These are phyloP conservation scores for Serendipita sp. DNA, from an alignment of 768 basidiomycete genomes.

Conservation along the genomic window DNA sequence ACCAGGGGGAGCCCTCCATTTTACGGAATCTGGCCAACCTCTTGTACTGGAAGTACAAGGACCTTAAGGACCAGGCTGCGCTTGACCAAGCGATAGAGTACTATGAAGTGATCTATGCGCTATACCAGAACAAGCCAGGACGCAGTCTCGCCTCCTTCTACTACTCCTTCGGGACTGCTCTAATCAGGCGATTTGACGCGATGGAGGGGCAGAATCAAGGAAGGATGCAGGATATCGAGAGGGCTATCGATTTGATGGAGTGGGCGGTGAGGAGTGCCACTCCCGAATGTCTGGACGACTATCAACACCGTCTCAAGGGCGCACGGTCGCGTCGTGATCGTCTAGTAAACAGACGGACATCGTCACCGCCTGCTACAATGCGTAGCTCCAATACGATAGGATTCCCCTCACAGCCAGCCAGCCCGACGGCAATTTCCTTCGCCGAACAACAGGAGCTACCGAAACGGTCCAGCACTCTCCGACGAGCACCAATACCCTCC, in stretches of 20 bases:
- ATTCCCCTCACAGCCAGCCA: background rate
- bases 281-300: background rate
- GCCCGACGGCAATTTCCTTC: background rate
- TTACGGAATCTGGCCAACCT: conserved; percentile 1
- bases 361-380: background rate
- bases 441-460: conserved; percentile 4
- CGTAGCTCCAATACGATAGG: conserved; percentile 4
- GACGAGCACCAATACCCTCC: conserved; percentile 1
- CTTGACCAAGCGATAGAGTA: conserved; percentile 4
- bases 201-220: background rate
- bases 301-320: background rate
- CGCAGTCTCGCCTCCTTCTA: conserved; percentile 3
- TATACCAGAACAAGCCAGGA: conserved; percentile 1
- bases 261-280: background rate
- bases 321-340: background rate
- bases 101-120: conserved; percentile 1
- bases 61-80: background rate
- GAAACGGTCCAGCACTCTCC: background rate
- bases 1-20: background rate
- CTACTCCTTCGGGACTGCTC: conserved; percentile 1
- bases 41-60: conserved; percentile 2
- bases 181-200: conserved; percentile 1
- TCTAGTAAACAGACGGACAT: background rate
- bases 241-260: background rate
- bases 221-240: background rate